Evolutionary conservation across 208 protist genomes (phyloP), one percentile per base, ranked within the genome.

Genomic region (Acanthamoeba culbertsoni): DNA sequence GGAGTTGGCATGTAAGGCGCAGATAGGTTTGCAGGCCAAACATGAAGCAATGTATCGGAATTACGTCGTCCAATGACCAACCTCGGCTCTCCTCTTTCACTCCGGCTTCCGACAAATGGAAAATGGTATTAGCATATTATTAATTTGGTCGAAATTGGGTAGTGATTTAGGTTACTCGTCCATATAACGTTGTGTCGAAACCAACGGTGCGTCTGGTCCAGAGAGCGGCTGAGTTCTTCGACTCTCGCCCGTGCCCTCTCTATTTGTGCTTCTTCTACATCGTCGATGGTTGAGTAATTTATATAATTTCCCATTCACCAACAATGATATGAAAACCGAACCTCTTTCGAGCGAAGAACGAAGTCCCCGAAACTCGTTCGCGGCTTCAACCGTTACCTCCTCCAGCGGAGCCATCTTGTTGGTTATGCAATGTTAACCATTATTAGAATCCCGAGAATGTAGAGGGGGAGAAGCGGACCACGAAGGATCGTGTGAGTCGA

Each of bases 31-130:
- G 79, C 79, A 89, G 79, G 40, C 79, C 79, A 63, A 89, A 89
- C 35, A 89, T 89, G 53, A 89, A 89, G 53, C 79, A 89, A 31
- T 89, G 79, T 26, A 89, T 89, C 35, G 79, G 79, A 48, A 89
- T 89, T 0, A 89, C 79, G 79, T 89, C 79, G 35, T 89, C 79
- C 1, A 89, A 48, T 23, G 51, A 65, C 79, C 79, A 89, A 10
- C 79, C 79, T n/a, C 79, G 42, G 45, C 46, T 89, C 51, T 62
- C 79, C 23, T 4, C 16, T 37, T 89, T 53, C 23, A 42, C 31
- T 40, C 79, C 79, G 35, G 2, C 79, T 89, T 14, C 73, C 14
- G 16, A 79, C 59, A 16, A 12, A 6, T 40, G 28, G 14, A 2
- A 26, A 31, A 33, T 7, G 31, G 18, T n/a, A n/a, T n/a, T n/a